Evolutionary conservation across 2,329 filamentous ascomycete genomes (phyloP).

Genomic region (Nemania serpens): DNA sequence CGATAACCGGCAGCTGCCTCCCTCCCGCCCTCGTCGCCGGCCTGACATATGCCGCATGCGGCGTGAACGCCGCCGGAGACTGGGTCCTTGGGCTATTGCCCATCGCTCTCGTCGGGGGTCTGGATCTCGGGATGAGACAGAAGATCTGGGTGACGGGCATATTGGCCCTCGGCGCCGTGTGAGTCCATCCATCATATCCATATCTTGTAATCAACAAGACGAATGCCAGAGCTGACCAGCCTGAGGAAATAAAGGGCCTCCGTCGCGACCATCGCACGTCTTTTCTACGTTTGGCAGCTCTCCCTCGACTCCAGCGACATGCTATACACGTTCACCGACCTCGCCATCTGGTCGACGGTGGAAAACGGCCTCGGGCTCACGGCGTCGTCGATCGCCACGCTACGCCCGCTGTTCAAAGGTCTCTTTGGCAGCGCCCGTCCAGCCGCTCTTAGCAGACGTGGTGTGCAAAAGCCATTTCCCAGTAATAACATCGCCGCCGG

Average conservation of each 20-base stretch:
- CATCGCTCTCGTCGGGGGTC: slow-evolving; percentile 43
- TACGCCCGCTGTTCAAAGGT: slow-evolving; percentile 42
- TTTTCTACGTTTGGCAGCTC: slow-evolving; percentile 48
- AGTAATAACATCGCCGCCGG: too few species aligned
- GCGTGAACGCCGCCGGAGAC: slow-evolving; percentile 43
- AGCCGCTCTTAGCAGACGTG: not conserved
- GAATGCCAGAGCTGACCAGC: not conserved
- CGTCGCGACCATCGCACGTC: slow-evolving; percentile 48
- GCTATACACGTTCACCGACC: slow-evolving; percentile 47
- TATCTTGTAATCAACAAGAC: not conserved
- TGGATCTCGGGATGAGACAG: slow-evolving; percentile 43
- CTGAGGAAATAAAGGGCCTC: slow-evolving; percentile 41
- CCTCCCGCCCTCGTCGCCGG: slow-evolving; percentile 37
- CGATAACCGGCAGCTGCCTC: slow-evolving; percentile 41
- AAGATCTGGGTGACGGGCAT: slow-evolving; percentile 43
- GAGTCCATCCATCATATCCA: slow-evolving; percentile 27
- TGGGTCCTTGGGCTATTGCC: slow-evolving; percentile 46
- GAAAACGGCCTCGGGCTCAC: slow-evolving; percentile 48
- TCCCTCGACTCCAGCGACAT: slow-evolving; percentile 42
- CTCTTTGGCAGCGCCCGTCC: slow-evolving; percentile 3
- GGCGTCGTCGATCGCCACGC: slow-evolving; percentile 46
- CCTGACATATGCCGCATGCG: slow-evolving; percentile 44
- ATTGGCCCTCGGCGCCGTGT: slow-evolving; percentile 46
- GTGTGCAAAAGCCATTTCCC: not conserved
- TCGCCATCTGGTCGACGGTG: slow-evolving; percentile 51